Evolutionary conservation across 768 basidiomycete species (phyloP).

Genomic region (Candolleomyces eurysporus): DNA sequence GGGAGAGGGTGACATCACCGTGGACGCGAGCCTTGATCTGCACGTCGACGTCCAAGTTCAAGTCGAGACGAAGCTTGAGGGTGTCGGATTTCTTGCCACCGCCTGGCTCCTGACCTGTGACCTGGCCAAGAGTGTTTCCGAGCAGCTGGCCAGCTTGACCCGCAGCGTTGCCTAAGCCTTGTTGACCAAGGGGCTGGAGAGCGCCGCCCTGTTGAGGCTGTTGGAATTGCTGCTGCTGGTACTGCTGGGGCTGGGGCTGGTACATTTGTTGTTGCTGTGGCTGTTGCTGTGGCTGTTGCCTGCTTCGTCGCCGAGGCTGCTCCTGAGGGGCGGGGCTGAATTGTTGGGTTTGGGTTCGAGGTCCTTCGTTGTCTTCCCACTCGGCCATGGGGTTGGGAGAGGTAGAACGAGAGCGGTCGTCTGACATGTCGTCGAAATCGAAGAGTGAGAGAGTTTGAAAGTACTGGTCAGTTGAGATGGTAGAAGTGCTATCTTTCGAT

Average conservation of each 20-base stretch:
- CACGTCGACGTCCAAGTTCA: slow-evolving; percentile 33
- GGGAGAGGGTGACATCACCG: slow-evolving; percentile 31
- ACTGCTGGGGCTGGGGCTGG: slow-evolving; percentile 11
- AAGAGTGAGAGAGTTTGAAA: slow-evolving; percentile 1
- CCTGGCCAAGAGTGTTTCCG: slow-evolving; percentile 17
- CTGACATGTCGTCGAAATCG: slow-evolving; percentile 8
- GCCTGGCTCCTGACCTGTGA: slow-evolving; percentile 13
- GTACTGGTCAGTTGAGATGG: background rate
- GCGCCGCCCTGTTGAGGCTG: slow-evolving; percentile 12
- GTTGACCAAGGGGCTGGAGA: slow-evolving; percentile 1
- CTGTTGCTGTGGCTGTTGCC: slow-evolving; percentile 10
- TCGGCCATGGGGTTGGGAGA: slow-evolving; percentile 18
- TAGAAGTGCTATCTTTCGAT: background rate
- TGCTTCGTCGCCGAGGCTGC: background rate
- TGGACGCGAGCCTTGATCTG: slow-evolving; percentile 31
- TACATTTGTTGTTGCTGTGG: slow-evolving; percentile 9
- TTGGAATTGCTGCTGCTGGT: slow-evolving; percentile 6
- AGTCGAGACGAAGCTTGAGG: slow-evolving; percentile 27
- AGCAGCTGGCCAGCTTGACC: slow-evolving; percentile 16
- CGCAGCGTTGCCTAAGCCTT: slow-evolving; percentile 4
- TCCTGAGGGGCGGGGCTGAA: background rate
- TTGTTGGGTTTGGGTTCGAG: slow-evolving; percentile 5
- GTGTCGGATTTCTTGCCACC: slow-evolving; percentile 18
- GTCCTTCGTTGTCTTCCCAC: slow-evolving; percentile 11
- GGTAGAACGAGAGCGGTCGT: slow-evolving; percentile 15